Evolutionary conservation across 768 basidiomycete genomes (phyloP).

Genomic region (Amanita jacksonii): DNA sequence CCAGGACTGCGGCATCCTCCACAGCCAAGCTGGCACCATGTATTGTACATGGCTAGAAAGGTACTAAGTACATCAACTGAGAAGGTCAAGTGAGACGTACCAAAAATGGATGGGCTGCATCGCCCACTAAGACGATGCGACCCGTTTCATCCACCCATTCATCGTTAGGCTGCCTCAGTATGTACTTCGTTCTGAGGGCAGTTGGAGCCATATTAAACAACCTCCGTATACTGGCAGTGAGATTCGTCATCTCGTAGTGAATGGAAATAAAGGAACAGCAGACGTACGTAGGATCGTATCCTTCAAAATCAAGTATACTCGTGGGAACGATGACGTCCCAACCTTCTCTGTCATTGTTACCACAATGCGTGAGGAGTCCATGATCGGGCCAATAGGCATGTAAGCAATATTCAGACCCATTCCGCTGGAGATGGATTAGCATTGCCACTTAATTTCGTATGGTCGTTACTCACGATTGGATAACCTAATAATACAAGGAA

Average conservation of each 20-base stretch:
- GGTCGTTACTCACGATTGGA: slow-evolving; percentile 17
- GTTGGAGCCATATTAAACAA: slow-evolving; percentile 21
- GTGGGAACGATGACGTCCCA: slow-evolving; percentile 28
- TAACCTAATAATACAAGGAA: slow-evolving; percentile 21
- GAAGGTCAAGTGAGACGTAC: slow-evolving; percentile 21
- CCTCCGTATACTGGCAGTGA: slow-evolving; percentile 21
- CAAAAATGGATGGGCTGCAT: slow-evolving; percentile 46
- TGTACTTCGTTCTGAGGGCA: slow-evolving; percentile 22
- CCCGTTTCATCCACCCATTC: slow-evolving; percentile 43
- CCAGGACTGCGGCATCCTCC: slow-evolving; percentile 51
- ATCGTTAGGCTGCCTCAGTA: slow-evolving; percentile 23
- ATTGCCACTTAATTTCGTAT: not conserved
- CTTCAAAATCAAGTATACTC: slow-evolving; percentile 22
- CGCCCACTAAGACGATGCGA: slow-evolving; percentile 38
- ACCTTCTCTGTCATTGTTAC: slow-evolving; percentile 18
- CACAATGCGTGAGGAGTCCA: slow-evolving; percentile 13
- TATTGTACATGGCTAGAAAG: slow-evolving; percentile 37
- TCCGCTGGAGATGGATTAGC: slow-evolving; percentile 17
- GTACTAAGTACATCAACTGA: slow-evolving; percentile 5
- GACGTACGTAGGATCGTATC: slow-evolving; percentile 27
- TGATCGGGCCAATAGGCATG: slow-evolving; percentile 30
- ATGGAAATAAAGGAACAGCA: slow-evolving; percentile 4
- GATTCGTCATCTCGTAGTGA: not conserved
- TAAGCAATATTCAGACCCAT: slow-evolving; percentile 27
- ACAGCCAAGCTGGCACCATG: slow-evolving; percentile 38